Conservation (phyloP, 2,329 filamentous ascomycete genomes). For the Tetracladium maxilliforme region DNA sequence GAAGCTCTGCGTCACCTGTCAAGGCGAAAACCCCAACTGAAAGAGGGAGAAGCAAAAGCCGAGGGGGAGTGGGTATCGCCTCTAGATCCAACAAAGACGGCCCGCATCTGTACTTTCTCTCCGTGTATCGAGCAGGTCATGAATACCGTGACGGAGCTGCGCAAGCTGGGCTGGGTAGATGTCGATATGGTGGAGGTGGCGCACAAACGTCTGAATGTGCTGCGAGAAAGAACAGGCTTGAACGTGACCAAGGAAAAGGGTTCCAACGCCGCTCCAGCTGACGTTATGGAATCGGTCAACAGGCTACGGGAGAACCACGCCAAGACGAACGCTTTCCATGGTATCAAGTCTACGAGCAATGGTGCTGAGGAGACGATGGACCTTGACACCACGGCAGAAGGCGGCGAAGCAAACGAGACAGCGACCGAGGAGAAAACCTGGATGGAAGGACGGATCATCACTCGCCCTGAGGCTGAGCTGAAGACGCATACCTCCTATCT, state of each 20-base stretch:
- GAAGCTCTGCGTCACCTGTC: constrained; percentile 64
- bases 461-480: constrained; percentile 72
- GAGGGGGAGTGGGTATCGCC: constrained; percentile 34
- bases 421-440: constrained; percentile 15
- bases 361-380: constrained; percentile 20
- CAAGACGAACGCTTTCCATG: constrained; percentile 51
- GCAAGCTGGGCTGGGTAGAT: constrained; percentile 73
- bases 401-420: constrained; percentile 4
- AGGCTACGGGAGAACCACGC: constrained; percentile 62
- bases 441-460: constrained; percentile 60
- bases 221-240: constrained; percentile 68
- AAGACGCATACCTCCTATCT: constrained; percentile 98
- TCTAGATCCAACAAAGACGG: constrained; percentile 56
- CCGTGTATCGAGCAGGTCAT: constrained; percentile 96
- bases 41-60: constrained; percentile 6
- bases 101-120: constrained; percentile 84
- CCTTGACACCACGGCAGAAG: constrained; percentile 4
- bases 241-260: constrained; percentile 40
- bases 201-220: constrained; percentile 66
- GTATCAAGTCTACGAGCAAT: constrained; percentile 15
- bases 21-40: constrained; percentile 24
- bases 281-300: constrained; percentile 65
- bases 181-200: constrained; percentile 88
- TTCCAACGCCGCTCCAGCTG: constrained; percentile 41
- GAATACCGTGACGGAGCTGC: constrained; percentile 66